Base-by-base conservation (phyloP, 768 basidiomycete species). In the Pleurotus tuoliensis region DNA sequence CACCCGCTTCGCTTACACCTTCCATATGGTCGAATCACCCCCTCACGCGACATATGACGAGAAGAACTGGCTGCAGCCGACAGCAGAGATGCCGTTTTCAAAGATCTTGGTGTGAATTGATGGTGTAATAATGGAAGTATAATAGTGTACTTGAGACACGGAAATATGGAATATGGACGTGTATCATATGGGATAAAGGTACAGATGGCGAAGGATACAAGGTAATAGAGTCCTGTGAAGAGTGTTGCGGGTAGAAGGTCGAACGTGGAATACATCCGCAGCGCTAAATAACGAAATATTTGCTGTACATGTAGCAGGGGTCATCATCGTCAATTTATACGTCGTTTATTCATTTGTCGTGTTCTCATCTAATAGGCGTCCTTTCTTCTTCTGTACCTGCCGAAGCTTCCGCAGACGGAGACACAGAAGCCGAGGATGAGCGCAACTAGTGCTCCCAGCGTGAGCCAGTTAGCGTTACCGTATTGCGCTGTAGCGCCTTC, bases 61-160 rank as follows among this genome's bases (percentile, higher is more conserved):
- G 64, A 92, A 91, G 82, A 98, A 97, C 66, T 97, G 95, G 95
- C 73, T 98, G 57, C 95, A 98, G 67, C 94, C 95, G 1, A 93
- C 93, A 3, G 60, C 73, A 8, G 81, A 76, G 11, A 88, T 91
- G 87, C 92, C 94, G 1, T 97, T 98, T 71, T 79, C 84, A 22
- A 40, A 25, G 20, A 22, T 53, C 3, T 41, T 53, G 51, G 51
- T 53, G 34, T 20, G 24, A 25, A 24, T 3, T 11, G 8, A 34
- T 34, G 7, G 8, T 34, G 30, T 9, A 34, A 9, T 34, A 34
- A 34, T 34, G 30, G 30, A 34, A 34, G 30, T 34, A 11, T 34
- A 12, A 34, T 34, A 11, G 30, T 11, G 30, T 34, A 34, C 30
- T 34, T 34, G 30, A 0, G 30, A 2, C 4, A 25, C 1, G 8